Evolutionary conservation across 306 rosid genomes (phyloP).

Genomic region (Vigna angularis): DNA sequence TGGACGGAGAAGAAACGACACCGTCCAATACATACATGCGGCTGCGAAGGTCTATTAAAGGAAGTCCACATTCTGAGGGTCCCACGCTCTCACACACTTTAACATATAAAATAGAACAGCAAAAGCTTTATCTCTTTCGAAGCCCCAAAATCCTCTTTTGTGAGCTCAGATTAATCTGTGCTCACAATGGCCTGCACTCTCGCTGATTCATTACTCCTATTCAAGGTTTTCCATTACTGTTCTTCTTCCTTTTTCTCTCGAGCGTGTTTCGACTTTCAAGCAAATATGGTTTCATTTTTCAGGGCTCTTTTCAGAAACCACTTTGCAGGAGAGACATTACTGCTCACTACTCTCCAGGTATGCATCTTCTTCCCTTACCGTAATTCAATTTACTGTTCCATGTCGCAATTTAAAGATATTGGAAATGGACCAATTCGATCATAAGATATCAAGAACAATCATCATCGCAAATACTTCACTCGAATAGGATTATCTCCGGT

Average conservation of each 20-base stretch:
- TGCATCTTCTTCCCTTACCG: background rate
- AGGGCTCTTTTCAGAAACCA: conserved; percentile 68
- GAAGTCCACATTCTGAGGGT: conserved; percentile 43
- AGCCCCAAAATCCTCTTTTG: conserved; percentile 8
- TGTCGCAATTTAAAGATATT: conserved; percentile 21
- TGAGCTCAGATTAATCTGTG: conserved; percentile 45
- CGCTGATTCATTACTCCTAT: conserved; percentile 67
- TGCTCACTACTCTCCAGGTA: conserved; percentile 64
- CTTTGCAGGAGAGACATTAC: conserved; percentile 50
- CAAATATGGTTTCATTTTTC: conserved; percentile 44
- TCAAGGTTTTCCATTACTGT: conserved; percentile 49
- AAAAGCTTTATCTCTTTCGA: conserved; percentile 35
- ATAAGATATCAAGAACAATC: background rate
- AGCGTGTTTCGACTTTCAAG: background rate
- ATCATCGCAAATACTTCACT: background rate
- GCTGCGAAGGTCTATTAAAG: conserved; percentile 11
- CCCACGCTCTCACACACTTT: conserved; percentile 23
- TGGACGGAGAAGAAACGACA: conserved; percentile 28
- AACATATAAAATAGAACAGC: background rate
- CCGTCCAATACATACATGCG: conserved; percentile 24
- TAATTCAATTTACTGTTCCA: background rate
- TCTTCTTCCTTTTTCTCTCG: background rate
- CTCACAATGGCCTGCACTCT: conserved; percentile 73
- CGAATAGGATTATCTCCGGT: background rate
- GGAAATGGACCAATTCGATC: background rate